Evolutionary conservation across 2,329 filamentous ascomycete species (phyloP).

Genomic region (Acrocalymma vagum): DNA sequence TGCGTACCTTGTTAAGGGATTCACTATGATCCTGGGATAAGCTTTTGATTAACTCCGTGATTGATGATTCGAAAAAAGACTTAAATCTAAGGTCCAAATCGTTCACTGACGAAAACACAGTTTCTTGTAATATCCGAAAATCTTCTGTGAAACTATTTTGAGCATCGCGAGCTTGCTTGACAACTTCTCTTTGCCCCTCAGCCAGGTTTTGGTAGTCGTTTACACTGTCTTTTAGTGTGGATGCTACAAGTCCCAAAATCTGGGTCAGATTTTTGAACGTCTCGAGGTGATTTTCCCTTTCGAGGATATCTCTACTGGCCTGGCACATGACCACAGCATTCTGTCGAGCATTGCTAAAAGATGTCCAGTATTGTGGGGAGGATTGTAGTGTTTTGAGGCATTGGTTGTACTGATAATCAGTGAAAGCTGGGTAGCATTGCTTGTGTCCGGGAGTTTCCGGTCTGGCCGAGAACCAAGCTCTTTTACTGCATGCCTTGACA

Average conservation of each 20-base stretch:
- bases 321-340: constrained; percentile 70
- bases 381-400: constrained; percentile 65
- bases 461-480: constrained; percentile 26
- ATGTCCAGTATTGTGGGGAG: constrained; percentile 68
- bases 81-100: constrained; percentile 28
- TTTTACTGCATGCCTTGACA: constrained; percentile 36
- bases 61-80: constrained; percentile 25
- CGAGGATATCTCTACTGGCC: constrained; percentile 65
- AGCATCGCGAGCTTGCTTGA: constrained; percentile 26
- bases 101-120: constrained; percentile 24
- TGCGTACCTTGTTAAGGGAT: constrained; percentile 20
- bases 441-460: constrained; percentile 19
- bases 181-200: constrained; percentile 31
- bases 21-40: constrained; percentile 24
- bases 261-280: constrained; percentile 43
- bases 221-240: constrained; percentile 27
- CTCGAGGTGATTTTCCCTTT: constrained; percentile 57
- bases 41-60: constrained; percentile 24
- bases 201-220: constrained; percentile 34
- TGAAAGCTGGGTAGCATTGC: constrained; percentile 45
- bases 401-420: constrained; percentile 49
- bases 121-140: constrained; percentile 25
- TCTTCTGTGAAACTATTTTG: constrained; percentile 27
- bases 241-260: constrained; percentile 30
- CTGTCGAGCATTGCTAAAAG: constrained; percentile 69